Base-by-base conservation (phyloP, 2,329 filamentous ascomycete species). In the Colletotrichum endophyticum region DNA sequence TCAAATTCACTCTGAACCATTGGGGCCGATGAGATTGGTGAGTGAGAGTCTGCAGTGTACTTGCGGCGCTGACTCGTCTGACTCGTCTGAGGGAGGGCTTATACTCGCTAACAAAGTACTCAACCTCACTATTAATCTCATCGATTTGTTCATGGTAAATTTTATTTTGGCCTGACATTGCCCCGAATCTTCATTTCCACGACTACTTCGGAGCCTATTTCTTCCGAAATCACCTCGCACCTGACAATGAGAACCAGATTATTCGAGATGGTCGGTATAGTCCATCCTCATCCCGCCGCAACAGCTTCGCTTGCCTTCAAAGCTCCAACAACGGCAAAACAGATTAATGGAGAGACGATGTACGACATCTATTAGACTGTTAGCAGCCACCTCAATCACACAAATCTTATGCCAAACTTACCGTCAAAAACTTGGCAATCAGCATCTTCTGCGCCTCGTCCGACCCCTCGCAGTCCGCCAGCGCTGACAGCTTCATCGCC, bases 401-500 rank as follows among this genome's bases (percentile, higher is more conserved):
- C 1, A 8, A 32, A 5, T 2, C 1, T 19, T 4, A 15, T 13
- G 2, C 3, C 22, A 25, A 15, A 83, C 84, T 79, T 56, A 87
- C 86, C 6, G 85, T 86, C 19, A 89, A 80, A 7, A 89, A 79
- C 78, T 87, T 87, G 2, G 85, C 82, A 75, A 89, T 87, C 68
- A 83, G 83, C n/a, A 84, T 82, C 78, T 88, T 86, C 12, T 86
- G 84, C 25, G 84, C 82, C 34, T 84, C 83, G 3, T 82, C 82
- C 2, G 83, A 84, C 49, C 85, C 82, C 77, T 84, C 86, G 4
- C 89, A 85, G 66, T 89, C 85, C 6, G 87, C 83, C 74, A 89
- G 81, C 1, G 86, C 86, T 30, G 88, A 85, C 7, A 89, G 77
- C 79, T 88, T 89, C 84, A 88, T 88, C 2, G 87, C 88, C 5